phyloP scores from a whole-genome alignment of 257 asterid genomes.

The Solanum ahanhuiri region DNA sequence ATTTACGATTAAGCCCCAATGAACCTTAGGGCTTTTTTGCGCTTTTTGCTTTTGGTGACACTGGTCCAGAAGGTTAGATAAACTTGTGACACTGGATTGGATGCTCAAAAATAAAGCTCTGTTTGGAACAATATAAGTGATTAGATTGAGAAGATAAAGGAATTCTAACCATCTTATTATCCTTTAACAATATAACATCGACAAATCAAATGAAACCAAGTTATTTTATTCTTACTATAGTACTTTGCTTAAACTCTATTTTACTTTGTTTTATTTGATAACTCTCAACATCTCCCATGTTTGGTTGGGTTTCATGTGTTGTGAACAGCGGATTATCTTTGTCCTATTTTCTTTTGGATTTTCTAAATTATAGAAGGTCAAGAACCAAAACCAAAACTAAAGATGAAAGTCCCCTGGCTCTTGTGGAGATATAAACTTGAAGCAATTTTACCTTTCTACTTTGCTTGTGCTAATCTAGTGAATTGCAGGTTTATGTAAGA shows the following conservation, averaged over 20 bases:
- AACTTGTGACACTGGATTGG: background rate
- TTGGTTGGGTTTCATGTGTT: background rate
- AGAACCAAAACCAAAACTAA: background rate
- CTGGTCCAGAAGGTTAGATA: background rate
- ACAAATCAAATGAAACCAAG: background rate
- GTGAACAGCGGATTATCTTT: background rate
- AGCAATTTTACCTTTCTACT: background rate
- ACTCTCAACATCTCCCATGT: background rate
- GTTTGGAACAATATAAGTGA: background rate
- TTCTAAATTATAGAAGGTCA: background rate
- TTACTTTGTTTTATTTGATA: background rate
- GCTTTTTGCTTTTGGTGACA: background rate
- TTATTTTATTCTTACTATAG: background rate
- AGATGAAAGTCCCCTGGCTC: background rate
- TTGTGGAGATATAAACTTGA: conserved; percentile 28
- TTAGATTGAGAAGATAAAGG: background rate
- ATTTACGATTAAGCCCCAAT: background rate
- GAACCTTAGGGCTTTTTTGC: background rate
- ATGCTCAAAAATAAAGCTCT: background rate
- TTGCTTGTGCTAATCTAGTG: conserved; percentile 7
- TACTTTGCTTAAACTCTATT: background rate
- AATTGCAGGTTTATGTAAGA: conserved; percentile 74
- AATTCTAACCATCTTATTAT: background rate
- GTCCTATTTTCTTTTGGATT: background rate
- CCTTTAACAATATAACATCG: background rate